A percentile compares a stretch with the other conserved stretches of the same genome.
phyloP scores from a whole-genome alignment of 106 monocot species.

The Acorus calamus region DNA sequence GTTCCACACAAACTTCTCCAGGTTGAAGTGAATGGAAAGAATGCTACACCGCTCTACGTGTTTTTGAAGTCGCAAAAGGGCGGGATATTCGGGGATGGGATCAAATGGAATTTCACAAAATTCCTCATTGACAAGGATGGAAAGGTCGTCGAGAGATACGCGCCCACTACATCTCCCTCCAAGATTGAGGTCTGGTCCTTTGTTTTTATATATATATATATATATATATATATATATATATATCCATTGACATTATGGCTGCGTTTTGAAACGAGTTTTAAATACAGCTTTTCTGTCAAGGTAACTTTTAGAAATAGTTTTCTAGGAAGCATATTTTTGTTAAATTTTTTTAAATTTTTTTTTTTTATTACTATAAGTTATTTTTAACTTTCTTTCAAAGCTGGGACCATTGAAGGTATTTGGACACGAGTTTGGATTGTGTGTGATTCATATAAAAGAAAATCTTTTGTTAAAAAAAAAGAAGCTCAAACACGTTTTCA shows the following conservation, averaged over 20 bases:
- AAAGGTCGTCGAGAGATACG: slow-evolving; percentile 32
- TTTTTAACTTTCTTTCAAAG: too few species aligned
- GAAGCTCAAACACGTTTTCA: too few species aligned
- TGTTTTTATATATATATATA: not conserved
- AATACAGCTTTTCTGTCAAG: too few species aligned
- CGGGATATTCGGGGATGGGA: slow-evolving; percentile 28
- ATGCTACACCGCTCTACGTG: slow-evolving; percentile 30
- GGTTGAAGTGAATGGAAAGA: slow-evolving; percentile 43
- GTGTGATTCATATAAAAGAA: too few species aligned
- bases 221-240: not conserved
- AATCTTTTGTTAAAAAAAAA: too few species aligned
- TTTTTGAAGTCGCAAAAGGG: slow-evolving; percentile 36
- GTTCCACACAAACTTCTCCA: not conserved
- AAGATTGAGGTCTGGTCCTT: slow-evolving; percentile 32
- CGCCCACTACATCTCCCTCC: slow-evolving; percentile 35
- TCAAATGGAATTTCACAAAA: slow-evolving; percentile 51
- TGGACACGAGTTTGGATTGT: too few species aligned
- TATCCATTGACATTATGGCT: not conserved
- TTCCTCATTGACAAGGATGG: slow-evolving; percentile 34
- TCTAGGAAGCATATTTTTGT: too few species aligned
- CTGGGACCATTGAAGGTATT: too few species aligned
- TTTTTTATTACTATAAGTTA: too few species aligned
- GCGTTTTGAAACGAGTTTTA: too few species aligned
- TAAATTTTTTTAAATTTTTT: too few species aligned
- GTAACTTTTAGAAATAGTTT: too few species aligned